Evolutionary conservation across 495 filamentous ascomycete species (phyloP).

Genomic region (Penicillium arizonense): DNA sequence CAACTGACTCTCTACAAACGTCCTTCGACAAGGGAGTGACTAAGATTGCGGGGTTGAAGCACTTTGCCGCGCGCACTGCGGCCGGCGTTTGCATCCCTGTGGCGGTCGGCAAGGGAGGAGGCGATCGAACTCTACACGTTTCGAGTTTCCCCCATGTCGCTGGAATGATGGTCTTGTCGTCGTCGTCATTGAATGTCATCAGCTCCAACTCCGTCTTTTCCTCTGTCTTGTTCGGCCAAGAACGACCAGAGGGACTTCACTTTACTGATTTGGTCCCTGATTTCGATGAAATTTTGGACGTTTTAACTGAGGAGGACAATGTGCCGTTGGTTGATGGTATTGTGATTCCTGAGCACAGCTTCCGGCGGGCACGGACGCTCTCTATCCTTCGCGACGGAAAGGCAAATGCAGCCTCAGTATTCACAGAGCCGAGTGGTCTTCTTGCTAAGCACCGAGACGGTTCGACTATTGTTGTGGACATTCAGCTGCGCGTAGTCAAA

Average conservation of each 20-base stretch:
- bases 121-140: conserved; percentile 66
- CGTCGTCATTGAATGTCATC: conserved; percentile 71
- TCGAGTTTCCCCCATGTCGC: conserved; percentile 97
- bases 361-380: conserved; percentile 82
- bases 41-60: conserved; percentile 63
- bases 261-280: conserved; percentile 81
- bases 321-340: conserved; percentile 86
- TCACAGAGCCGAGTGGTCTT: conserved; percentile 77
- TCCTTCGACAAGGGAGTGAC: conserved; percentile 66
- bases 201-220: conserved; percentile 96
- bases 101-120: conserved; percentile 66
- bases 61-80: conserved; percentile 76
- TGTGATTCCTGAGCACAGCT: conserved; percentile 93
- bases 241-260: conserved; percentile 72
- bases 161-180: conserved; percentile 86
- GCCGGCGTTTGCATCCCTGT: conserved; percentile 76
- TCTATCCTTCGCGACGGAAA: conserved; percentile 79
- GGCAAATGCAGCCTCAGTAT: conserved; percentile 66
- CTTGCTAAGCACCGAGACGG: conserved; percentile 87
- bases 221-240: conserved; percentile 83
- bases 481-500: conserved; percentile 93
- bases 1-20: conserved; percentile 64
- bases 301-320: conserved; percentile 83
- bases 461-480: conserved; percentile 84
- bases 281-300: conserved; percentile 77